These are phyloP conservation scores for Ophiostoma sp. DNA, from an alignment of 2,329 filamentous ascomycete genomes.

Conservation along the genomic window DNA sequence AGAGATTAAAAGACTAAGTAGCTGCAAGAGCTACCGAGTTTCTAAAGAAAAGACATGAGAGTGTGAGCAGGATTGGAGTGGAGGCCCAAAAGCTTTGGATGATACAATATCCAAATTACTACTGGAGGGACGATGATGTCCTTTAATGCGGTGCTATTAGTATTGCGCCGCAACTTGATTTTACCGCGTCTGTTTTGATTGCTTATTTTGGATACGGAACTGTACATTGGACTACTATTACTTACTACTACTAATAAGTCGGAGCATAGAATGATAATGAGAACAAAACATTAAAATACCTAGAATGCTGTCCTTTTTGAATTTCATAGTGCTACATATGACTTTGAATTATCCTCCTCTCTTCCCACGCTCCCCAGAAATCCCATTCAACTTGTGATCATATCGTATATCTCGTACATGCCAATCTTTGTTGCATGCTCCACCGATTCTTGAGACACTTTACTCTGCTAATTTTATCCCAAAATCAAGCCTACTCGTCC, in stretches of 20 bases:
- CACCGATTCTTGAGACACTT: not conserved
- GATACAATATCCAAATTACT: too few relatives aligned
- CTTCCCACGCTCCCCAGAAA: too few relatives aligned
- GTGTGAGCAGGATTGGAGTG: not conserved
- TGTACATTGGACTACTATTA: not conserved
- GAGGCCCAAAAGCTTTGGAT: not conserved
- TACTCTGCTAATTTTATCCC: not conserved
- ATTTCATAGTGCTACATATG: not conserved
- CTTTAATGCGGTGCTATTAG: not conserved
- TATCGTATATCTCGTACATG: conserved; percentile 2
- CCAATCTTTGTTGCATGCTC: not conserved
- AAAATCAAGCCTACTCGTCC: conserved; percentile 21
- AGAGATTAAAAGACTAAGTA: conserved; percentile 61
- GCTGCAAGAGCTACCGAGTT: not conserved
- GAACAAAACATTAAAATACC: not conserved
- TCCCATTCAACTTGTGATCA: not conserved
- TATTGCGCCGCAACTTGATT: not conserved
- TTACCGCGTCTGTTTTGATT: not conserved
- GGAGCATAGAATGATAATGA: conserved; percentile 16
- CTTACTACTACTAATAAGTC: not conserved
- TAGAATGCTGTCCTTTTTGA: not conserved
- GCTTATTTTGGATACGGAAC: not conserved
- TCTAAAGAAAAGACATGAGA: not conserved
- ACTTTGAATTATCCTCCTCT: not conserved
- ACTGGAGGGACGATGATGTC: not conserved